Percentiles rank a stretch among this genome's conserved stretches.
phyloP scores from a whole-genome alignment of 805 yeast genomes.

The Hanseniaspora valbyensis region DNA sequence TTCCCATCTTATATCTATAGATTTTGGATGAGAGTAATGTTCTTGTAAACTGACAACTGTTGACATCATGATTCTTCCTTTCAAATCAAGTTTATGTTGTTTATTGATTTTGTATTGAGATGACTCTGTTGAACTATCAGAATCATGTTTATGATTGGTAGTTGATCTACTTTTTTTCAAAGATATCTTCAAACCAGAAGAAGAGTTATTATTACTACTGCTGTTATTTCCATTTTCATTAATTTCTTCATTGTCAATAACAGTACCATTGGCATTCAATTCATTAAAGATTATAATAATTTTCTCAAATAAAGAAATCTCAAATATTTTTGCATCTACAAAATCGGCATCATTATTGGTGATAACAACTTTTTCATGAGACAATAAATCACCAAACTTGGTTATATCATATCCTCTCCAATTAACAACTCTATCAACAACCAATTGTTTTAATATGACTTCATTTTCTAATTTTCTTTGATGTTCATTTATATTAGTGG shows the following conservation, averaged over 20 bases:
- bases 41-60: constrained; percentile 43
- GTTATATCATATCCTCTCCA: constrained; percentile 82
- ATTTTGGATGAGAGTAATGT: constrained; percentile 39
- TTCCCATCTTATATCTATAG: constrained; percentile 61
- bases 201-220: constrained; percentile 34
- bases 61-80: constrained; percentile 72
- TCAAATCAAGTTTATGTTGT: constrained; percentile 44
- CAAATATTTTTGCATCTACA: constrained; percentile 51
- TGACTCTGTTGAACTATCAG: not conserved
- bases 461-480: constrained; percentile 85
- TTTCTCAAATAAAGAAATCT: constrained; percentile 77
- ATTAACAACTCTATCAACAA: constrained; percentile 58
- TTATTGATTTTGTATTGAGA: constrained; percentile 16
- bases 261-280: not conserved
- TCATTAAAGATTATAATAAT: constrained; percentile 46
- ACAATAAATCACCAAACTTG: constrained; percentile 75
- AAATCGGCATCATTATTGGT: constrained; percentile 30
- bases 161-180: constrained; percentile 23
- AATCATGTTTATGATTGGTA: not conserved
- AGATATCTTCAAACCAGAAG: constrained; percentile 33
- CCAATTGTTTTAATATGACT: constrained; percentile 54
- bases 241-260: not conserved
- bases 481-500: constrained; percentile 80
- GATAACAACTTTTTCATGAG: constrained; percentile 54
- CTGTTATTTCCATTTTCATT: constrained; percentile 31